Base-by-base conservation (phyloP, 2,329 filamentous ascomycete species). In the Claviceps sp. region DNA sequence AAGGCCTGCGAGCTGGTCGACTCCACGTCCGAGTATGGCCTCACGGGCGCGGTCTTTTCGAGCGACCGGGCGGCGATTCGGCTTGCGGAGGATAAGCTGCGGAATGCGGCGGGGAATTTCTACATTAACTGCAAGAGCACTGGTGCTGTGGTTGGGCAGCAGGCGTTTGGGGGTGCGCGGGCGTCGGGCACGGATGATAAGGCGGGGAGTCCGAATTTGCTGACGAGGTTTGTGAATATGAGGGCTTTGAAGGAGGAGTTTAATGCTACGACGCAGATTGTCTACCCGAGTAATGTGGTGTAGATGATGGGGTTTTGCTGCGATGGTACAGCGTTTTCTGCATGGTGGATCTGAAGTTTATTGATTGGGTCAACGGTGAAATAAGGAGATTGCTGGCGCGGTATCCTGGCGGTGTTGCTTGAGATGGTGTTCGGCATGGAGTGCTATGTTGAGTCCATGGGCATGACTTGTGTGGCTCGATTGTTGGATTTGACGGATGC, bases 121-220 rank as follows among this genome's bases (percentile, higher is more conserved):
- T 91, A 91, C 71, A 76, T 91, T 69, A 91, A 90, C 72, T 86
- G 83, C 73, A 90, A 90, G 77, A 84, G 80, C 66, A 87, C 83
- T 1, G 84, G 82, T 41, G 82, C 83, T 16, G 81, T 87, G 24
- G 82, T 86, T 7, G 83, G 82, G 14, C 84, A 87, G 70, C 83
- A 87, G 70, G 79, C 83, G 4, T 87, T 87, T 63, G 83, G 83
- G 22, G 83, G 83, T 50, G 76, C 80, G 13, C 73, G 84, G 56
- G 81, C 81, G 6, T 83, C 79, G 55, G 83, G 83, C 26, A 87
- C 83, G 22, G 86, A 87, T 64, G 84, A 87, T 68, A 87, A 87
- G 74, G 82, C 83, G 16, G 83, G 83, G 39, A 84, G 80, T 61
- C 67, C 73, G 58, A 81, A 80, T 65, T 66, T 86, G 56, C 65